Base-by-base conservation (phyloP, 202 grass and related monocot genomes). In the Panicum virgatum region DNA sequence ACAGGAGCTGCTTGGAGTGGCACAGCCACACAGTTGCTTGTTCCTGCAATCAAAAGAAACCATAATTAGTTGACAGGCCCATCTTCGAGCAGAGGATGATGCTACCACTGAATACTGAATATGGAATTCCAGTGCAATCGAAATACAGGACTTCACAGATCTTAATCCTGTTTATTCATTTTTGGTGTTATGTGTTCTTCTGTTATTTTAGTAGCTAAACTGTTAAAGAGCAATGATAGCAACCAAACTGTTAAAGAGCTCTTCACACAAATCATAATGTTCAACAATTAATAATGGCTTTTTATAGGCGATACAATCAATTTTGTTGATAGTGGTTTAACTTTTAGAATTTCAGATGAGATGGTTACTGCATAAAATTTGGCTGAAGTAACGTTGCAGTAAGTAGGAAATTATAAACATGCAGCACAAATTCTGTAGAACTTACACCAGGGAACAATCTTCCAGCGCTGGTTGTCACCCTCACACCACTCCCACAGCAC, bases 381-480 rank as follows among this genome's bases (percentile, higher is more conserved):
- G 58, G 63, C 5, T 39, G 8, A 68, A 47, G 42, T 56, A 43
- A 66, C 20, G 25, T 71, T 71, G 43, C 44, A 16, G 13, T 12
- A 77, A 16, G 13, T 12, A 77, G 16, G 3, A 73, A 52, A 89
- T 3, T 29, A 70, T 44, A 39, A 59, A 72, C 29, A 76, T 52
- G 37, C 20, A 48, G 38, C 45, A 3, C 10, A 87, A 37, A 54
- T 83, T 59, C 4, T 26, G 59, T 3, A 39, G 7, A 37, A 64
- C 94, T 85, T 91, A 97, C 94, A 97, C 86, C 89, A 93, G 12
- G 86, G 54, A 59, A 82, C 86, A 62, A 97, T 97, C 89, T 97
- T 94, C 94, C 94, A 97, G 54, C 88, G 88, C 92, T 97, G 92
- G 86, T 94, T 97, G 86, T 97, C 94, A 2, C 90, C 92, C 73